Evolutionary conservation across 1,284 basidiomycete species (phyloP), one percentile per base, ranked within the genome.

Genomic region (Moesziomyces parantarcticus): DNA sequence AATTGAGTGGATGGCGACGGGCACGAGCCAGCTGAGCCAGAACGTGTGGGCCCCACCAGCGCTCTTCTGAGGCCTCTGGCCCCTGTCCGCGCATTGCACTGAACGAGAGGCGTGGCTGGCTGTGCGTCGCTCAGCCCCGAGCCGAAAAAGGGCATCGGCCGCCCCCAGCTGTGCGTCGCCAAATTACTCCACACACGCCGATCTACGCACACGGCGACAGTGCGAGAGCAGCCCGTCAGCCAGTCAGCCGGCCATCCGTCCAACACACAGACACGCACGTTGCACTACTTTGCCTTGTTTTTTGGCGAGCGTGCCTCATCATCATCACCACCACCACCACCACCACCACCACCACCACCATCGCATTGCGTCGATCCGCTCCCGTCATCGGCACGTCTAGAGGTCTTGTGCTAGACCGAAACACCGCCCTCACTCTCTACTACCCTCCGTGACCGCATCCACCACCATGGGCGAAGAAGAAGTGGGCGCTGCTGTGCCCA

Each of bases 381-480:
- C 5, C 14, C 36, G 36, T 39, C 18, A 5, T 14, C 36, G 36
- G 36, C 36, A 39, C 36, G 36, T 16, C 13, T 39, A 39, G 36
- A 39, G 36, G 36, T 13, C 16, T 39, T 39, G 29, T 14, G 32
- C 14, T 39, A 3, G 7, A 39, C 16, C 11, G 6, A 14, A 36
- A 14, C 6, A 36, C 13, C 34, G 34, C 6, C 16, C 4, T 16
- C 36, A 56, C 57, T 10, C 36, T 36, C 26, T 43, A 22, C 26
- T 18, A 25, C 22, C 36, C 14, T 25, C 3, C 23, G 42, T 29
- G 21, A 25, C 29, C 58, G 32, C 1, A n/a, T n/a, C 59, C 57
- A 44, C 26, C 62, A 64, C n/a, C 50, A 75, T 76, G 75, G 58
- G 65, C 40, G 76, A 76, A 59, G 75, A 77, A 68, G 75, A 75